Conservation (phyloP, 345 rosid genomes). For the Citrus inodora region DNA sequence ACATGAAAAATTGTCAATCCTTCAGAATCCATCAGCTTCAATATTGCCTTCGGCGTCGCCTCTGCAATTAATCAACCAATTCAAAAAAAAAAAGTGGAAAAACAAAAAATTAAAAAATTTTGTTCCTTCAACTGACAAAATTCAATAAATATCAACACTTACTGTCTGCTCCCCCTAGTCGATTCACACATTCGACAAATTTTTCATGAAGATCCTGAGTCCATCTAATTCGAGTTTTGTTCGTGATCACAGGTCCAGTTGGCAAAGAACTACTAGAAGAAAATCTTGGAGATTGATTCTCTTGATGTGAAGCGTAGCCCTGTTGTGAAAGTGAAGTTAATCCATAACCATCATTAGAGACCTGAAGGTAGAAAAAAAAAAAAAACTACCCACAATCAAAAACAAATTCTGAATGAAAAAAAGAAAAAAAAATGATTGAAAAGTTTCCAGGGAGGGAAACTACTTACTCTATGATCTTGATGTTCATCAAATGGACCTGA, state of each 20-base stretch:
- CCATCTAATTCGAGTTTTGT: constrained; percentile 80
- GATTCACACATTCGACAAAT: constrained; percentile 74
- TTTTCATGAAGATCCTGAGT: constrained; percentile 85
- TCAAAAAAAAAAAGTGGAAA: not conserved
- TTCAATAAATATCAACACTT: constrained; percentile 11
- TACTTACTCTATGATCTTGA: constrained; percentile 49
- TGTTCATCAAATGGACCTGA: constrained; percentile 37
- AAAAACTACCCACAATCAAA: not conserved
- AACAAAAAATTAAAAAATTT: not conserved
- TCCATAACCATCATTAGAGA: constrained; percentile 17
- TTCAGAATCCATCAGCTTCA: constrained; percentile 85
- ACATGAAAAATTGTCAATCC: constrained; percentile 94
- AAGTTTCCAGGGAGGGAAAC: not conserved
- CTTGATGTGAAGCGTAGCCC: constrained; percentile 28
- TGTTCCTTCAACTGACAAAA: not conserved
- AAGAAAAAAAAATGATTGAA: not conserved
- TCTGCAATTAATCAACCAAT: constrained; percentile 33
- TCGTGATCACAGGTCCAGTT: constrained; percentile 19
- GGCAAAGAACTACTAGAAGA: constrained; percentile 18
- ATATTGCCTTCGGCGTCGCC: constrained; percentile 89
- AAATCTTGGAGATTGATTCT: constrained; percentile 30
- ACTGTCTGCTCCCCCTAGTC: constrained; percentile 87
- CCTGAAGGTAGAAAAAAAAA: constrained; percentile 16
- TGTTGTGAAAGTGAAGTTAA: constrained; percentile 27
- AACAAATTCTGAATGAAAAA: not conserved